Base-by-base conservation (phyloP, 2,329 filamentous ascomycete species). In the Exophiala calicioides region DNA sequence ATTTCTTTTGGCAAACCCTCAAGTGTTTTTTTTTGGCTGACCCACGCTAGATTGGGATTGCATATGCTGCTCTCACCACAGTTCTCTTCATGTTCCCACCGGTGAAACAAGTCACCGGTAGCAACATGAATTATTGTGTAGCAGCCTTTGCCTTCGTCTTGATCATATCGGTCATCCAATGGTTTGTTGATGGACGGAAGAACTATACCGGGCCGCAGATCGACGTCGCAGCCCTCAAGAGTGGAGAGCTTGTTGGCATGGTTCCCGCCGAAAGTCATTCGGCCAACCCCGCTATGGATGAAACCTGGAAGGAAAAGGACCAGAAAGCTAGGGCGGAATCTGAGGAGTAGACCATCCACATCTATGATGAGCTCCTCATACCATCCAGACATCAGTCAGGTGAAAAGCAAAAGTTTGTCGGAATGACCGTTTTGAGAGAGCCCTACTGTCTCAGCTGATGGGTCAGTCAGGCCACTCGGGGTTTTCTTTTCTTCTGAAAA, bases 401-500 rank as follows among this genome's bases (percentile, higher is more conserved):
- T n/a, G n/a, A n/a, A n/a, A n/a, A n/a, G n/a, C n/a, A n/a, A n/a
- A n/a, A n/a, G n/a, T n/a, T n/a, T n/a, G n/a, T 29, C 20, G 20
- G 30, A 16, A 41, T 15, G 33, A 40, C 30, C 24, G 34, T 20
- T 8, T 32, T 37, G 24, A 19, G 12, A 29, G 23, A 20, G 38
- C 3, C 20, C 23, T 13, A 21, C 18, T 10, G 23, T 44, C 21
- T 30, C 27, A 34, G 21, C 18, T 16, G 9, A 27, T 29, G n/a
- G 7, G 27, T 52, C 35, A 50, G 9, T 30, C 30, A n/a, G 52
- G 52, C 89, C 89, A 95, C 13, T 80, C 76, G 5, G 89, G 90
- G 71, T 95, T 85, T 62, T 86, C 83, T 53, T 85, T 70, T 53
- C 93, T 82, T 62, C 86, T 79, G 66, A 93, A 98, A 38, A 95